Evolutionary conservation across 306 rosid species (phyloP).

Genomic region (Mucuna pruriens): DNA sequence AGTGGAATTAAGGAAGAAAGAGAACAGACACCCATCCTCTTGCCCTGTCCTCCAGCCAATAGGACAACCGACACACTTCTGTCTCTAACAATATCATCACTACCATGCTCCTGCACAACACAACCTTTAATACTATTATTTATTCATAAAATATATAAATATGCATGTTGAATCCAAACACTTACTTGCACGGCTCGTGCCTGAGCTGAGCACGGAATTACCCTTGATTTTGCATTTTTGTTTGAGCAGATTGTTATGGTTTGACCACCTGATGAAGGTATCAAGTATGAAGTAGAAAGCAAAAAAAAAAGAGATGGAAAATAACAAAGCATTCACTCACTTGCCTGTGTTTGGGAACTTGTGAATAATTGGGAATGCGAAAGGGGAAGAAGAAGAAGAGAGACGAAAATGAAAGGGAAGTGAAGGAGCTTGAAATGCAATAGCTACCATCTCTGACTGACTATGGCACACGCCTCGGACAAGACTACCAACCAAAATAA

Average conservation of each 20-base stretch:
- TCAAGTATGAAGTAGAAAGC: not conserved
- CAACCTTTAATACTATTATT: not conserved
- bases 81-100: conserved; percentile 44
- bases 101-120: conserved; percentile 26
- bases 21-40: conserved; percentile 84
- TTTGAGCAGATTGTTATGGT: not conserved
- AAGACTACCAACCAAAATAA: not conserved
- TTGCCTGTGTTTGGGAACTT: conserved; percentile 1
- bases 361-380: not conserved
- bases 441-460: conserved; percentile 30
- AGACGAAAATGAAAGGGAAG: not conserved
- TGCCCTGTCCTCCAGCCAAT: conserved; percentile 87
- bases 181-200: conserved; percentile 4
- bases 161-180: not conserved
- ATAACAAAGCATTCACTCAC: not conserved
- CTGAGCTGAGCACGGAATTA: conserved; percentile 17
- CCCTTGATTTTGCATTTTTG: not conserved
- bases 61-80: conserved; percentile 75
- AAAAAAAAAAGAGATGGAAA: not conserved
- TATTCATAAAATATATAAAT: not conserved
- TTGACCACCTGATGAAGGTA: not conserved
- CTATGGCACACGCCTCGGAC: not conserved
- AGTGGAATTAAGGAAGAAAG: not conserved
- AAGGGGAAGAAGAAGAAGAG: not conserved
- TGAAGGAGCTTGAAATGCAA: conserved; percentile 18